These are phyloP conservation scores for Eustoma russellianum DNA, from an alignment of 257 asterid genomes.

Conservation along the genomic window DNA sequence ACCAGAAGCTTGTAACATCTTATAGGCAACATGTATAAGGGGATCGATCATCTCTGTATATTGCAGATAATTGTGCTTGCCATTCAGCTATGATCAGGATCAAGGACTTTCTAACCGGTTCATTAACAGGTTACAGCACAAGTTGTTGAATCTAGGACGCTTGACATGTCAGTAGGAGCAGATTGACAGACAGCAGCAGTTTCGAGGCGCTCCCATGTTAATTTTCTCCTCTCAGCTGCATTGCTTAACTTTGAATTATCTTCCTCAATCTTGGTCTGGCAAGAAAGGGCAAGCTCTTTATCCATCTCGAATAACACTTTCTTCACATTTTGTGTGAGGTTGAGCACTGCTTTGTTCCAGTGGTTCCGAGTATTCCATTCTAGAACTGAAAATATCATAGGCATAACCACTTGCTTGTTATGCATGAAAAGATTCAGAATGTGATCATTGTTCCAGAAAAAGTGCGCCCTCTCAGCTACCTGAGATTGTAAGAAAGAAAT, in stretches of 20 bases:
- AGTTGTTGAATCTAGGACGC: conserved; percentile 20
- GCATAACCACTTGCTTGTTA: conserved; percentile 31
- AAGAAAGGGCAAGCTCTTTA: conserved; percentile 30
- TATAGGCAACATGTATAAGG: not conserved
- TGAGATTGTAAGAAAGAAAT: conserved; percentile 7
- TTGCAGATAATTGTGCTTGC: not conserved
- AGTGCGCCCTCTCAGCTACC: conserved; percentile 45
- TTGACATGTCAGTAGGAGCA: conserved; percentile 15
- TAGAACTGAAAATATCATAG: conserved; percentile 30
- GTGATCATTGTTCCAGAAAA: conserved; percentile 34
- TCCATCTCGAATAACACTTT: conserved; percentile 37
- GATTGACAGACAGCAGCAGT: conserved; percentile 26
- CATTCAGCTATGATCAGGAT: not conserved
- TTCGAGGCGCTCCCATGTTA: conserved; percentile 37
- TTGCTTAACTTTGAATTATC: conserved; percentile 21
- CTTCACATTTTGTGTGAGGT: conserved; percentile 30
- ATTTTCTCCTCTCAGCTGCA: conserved; percentile 32
- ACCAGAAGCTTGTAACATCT: conserved; percentile 3
- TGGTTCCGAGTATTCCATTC: conserved; percentile 33
- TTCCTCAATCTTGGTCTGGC: conserved; percentile 36
- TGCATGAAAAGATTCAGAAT: conserved; percentile 29
- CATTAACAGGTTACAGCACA: conserved; percentile 24
- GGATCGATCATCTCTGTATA: not conserved
- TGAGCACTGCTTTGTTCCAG: conserved; percentile 38
- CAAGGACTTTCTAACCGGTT: conserved; percentile 2